Conservation (phyloP, 2,329 filamentous ascomycete species). For the Phaeosphaeria sp. region DNA sequence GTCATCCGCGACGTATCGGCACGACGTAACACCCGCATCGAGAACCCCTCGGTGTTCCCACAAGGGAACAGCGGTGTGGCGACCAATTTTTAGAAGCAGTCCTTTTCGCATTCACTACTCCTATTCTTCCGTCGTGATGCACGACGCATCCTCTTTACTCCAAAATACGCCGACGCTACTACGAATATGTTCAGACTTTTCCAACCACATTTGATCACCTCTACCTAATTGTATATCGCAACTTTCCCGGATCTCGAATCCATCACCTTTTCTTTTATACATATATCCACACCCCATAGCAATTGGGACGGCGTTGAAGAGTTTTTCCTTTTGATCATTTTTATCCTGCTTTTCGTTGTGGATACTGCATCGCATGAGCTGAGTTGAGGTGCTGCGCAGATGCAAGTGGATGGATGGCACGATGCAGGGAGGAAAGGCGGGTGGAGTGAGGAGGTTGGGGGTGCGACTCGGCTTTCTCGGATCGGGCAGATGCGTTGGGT, state of each 20-base stretch:
- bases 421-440: no score
- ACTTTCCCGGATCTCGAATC: not conserved
- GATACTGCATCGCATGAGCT: not conserved
- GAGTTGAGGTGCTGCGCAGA: no score
- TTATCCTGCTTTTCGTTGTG: not conserved
- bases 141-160: not conserved
- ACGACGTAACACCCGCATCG: slow-evolving; percentile 90
- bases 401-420: no score
- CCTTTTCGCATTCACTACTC: slow-evolving; percentile 1
- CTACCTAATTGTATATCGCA: slow-evolving; percentile 25
- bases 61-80: slow-evolving; percentile 91
- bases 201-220: not conserved
- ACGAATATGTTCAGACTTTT: not conserved
- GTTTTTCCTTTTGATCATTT: not conserved
- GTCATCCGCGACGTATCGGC: slow-evolving; percentile 94
- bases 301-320: not conserved
- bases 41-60: slow-evolving; percentile 87
- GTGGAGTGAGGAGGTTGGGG: no score
- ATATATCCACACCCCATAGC: not conserved
- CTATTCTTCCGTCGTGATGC: slow-evolving; percentile 3
- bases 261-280: not conserved
- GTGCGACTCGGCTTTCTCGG: not conserved
- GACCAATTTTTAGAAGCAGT: slow-evolving; percentile 80
- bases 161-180: not conserved
- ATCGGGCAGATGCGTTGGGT: not conserved